Base-by-base conservation (phyloP, 371 early-diverging fungal species). In the Coemansia sp. region DNA sequence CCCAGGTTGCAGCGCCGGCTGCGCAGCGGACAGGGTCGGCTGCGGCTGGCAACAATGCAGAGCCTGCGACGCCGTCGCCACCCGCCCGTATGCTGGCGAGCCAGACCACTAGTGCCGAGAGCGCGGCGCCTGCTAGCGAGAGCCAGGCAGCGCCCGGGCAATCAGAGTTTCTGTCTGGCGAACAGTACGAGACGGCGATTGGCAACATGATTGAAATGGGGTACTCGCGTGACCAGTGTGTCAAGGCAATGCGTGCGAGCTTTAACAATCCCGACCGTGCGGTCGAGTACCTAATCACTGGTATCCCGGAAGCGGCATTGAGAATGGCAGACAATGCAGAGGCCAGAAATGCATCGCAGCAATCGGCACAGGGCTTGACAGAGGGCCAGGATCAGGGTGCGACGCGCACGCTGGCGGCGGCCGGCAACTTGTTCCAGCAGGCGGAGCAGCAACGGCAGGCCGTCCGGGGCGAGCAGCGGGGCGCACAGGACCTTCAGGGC, bases 201-300 rank as follows among this genome's bases (percentile, higher is more conserved):
- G 80, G 85, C 54, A 91, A 90, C 74, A 89, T 98, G 88, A 84
- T 95, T 74, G 96, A 96, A 65, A 94, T 98, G 95, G 98, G 98
- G 5, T 98, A 92, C 81, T 87, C 89, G 62, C 88, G 93, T 59
- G 92, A 92, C 12, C 87, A 94, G 72, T 92, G 94, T 67, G 87
- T 88, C 54, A 80, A 83, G 62, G 97, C 97, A 28, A 93, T 98
- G 90, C 88, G 95, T 40, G 97, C 97, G 16, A 94, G 94, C 71
- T 97, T 90, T 81, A 96, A 96, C 82, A 97, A 98, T 78, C 95
- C 98, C 4, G 96, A 96, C 74, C 86, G 98, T 64, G 98, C 98
- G 30, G 96, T 93, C 6, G 98, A 98, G 80, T 98, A 97, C 78
- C 83, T 98, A 64, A 88, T 96, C 79, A 95, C 84, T 60, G 97